Evolutionary conservation across 257 asterid genomes (phyloP).

Genomic region (Jacaranda mimosifolia): DNA sequence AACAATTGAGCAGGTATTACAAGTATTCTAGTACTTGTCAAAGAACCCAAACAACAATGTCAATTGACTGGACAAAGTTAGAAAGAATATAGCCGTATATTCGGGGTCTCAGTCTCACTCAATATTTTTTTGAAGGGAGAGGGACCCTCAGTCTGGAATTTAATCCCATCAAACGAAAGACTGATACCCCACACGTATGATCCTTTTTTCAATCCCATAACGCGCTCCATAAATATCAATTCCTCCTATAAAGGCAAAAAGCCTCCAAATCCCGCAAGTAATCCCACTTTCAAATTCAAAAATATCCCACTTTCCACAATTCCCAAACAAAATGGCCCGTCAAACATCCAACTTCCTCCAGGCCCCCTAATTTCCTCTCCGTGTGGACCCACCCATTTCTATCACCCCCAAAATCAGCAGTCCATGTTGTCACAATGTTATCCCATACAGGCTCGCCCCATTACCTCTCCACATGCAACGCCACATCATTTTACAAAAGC

Average conservation of each 20-base stretch:
- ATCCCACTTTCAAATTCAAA: constrained; percentile 17
- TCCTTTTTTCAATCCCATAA: background rate
- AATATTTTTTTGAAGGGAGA: background rate
- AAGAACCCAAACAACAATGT: constrained; percentile 8
- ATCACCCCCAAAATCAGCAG: constrained; percentile 33
- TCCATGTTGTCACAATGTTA: constrained; percentile 42
- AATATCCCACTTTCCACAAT: constrained; percentile 15
- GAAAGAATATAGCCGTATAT: constrained; percentile 23
- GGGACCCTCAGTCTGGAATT: constrained; percentile 1
- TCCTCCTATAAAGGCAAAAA: constrained; percentile 9
- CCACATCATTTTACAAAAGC: constrained; percentile 22
- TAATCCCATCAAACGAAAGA: background rate
- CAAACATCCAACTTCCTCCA: constrained; percentile 16
- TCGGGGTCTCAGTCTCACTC: background rate
- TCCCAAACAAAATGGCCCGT: background rate
- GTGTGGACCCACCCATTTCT: constrained; percentile 53
- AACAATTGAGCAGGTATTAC: background rate
- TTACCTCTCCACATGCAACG: constrained; percentile 48
- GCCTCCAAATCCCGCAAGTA: background rate
- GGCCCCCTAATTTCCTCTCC: constrained; percentile 47
- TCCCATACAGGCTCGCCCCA: constrained; percentile 34
- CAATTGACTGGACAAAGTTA: constrained; percentile 2
- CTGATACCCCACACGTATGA: constrained; percentile 13
- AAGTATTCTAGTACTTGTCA: background rate
- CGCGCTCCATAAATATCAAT: constrained; percentile 14